Evolutionary conservation across 2,329 filamentous ascomycete genomes (phyloP), one percentile per base, ranked within the genome.

Genomic region (Aspergillus amoenus): DNA sequence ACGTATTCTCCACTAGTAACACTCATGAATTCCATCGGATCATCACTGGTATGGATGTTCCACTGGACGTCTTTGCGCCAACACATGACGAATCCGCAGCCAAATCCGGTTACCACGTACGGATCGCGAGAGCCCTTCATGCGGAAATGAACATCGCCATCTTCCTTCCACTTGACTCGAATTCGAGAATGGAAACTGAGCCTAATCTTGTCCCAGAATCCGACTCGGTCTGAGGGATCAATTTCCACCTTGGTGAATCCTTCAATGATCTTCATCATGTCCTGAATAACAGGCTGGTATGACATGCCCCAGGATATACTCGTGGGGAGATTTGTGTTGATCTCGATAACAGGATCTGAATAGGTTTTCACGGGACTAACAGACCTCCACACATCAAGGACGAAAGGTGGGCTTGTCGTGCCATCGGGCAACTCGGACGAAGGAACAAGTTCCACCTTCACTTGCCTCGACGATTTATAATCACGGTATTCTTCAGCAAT

Each of bases 231-330:
- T 0, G 94, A 97, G 1, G 90, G 89, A 72, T 99, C 95, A 27
- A 97, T 82, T 61, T 93, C 93, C 7, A 93, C 91, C 71, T 99
- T 99, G 1, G 93, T 97, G 72, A 99, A 97, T 2, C 90, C 93
- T 75, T 99, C 94, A 60, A 99, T 90, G 24, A 93, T 93, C 84
- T 97, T 97, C 94, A 99, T 99, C 89, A 97, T 96, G 70, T 99
- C 95, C 73, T 99, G 94, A 48, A 99, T 93, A 1, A 93, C 93
- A 27, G 95, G 94, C 69, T 99, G 95, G 69, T 97, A 99, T 2
- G 93, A 96, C 45, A 94, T 93, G 7, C 93, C 93, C 95, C 94
- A 99, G 0, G 93, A 97, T 52, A 99, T 93, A 44, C 90, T 87
- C 0, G 94, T 99, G 2, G 95, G 91, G 57, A 93, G 85, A 53